These are phyloP conservation scores for Pichia deserticola DNA, from an alignment of 805 yeast species.

Conservation along the genomic window DNA sequence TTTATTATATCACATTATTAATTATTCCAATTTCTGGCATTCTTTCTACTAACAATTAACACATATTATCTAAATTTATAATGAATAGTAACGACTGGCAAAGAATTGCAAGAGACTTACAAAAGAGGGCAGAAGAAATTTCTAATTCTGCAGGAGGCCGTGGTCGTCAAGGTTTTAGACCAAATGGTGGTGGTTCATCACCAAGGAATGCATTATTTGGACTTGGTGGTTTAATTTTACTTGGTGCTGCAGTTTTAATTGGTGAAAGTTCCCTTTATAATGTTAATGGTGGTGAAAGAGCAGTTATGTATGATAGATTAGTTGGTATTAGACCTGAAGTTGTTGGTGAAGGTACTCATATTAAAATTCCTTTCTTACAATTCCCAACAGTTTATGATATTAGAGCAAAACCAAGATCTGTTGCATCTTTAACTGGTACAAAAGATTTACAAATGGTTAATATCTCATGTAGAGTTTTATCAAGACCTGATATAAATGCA, in stretches of 20 bases:
- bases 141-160: slow-evolving; percentile 29
- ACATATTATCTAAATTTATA: neutral
- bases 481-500: slow-evolving; percentile 74
- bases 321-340: slow-evolving; percentile 79
- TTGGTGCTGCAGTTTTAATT: slow-evolving; percentile 51
- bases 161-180: slow-evolving; percentile 14
- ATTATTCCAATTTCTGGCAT: too few relatives aligned
- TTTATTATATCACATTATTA: too few relatives aligned
- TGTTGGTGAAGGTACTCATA: slow-evolving; percentile 90
- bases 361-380: slow-evolving; percentile 91
- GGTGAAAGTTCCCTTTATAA: slow-evolving; percentile 58
- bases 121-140: slow-evolving; percentile 36
- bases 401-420: slow-evolving; percentile 94
- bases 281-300: slow-evolving; percentile 99
- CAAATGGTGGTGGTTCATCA: slow-evolving; percentile 16
- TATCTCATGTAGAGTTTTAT: slow-evolving; percentile 95
- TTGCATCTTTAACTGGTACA: slow-evolving; percentile 93
- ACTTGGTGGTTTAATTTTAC: slow-evolving; percentile 48
- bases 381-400: slow-evolving; percentile 90
- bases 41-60: too few relatives aligned
- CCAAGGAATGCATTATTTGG: slow-evolving; percentile 58
- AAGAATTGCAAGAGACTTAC: slow-evolving; percentile 42
- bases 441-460: slow-evolving; percentile 98
- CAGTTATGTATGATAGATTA: slow-evolving; percentile 83
- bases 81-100: slow-evolving; percentile 43